Base-by-base conservation (phyloP, 2,329 filamentous ascomycete species). In the Nothomitra cinnamomea region DNA sequence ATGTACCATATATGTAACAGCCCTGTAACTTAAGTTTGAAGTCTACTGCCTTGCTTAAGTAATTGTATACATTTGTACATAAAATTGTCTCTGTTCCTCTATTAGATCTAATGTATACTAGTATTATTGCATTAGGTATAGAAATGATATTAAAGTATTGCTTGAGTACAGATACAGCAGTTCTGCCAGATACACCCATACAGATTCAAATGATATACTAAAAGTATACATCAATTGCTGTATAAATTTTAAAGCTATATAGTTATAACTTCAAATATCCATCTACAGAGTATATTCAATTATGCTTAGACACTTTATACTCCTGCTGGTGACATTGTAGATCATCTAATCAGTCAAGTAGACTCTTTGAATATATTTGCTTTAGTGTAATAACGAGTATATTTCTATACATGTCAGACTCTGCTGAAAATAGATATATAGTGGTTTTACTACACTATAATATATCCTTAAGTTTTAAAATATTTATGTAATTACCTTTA, bases 201-300 rank as follows among this genome's bases (percentile, higher is more conserved):
- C 17, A 57, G 6, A 59, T 52, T 59, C 55, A 61, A 3, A 58
- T 55, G 13, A 62, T 58, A 49, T 60, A 61, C 25, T 53, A 48
- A 12, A 55, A 60, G 43, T 60, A 61, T 0, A 52, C 45, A 57
- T 61, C 57, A 43, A 61, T 60, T 19, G 55, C 56, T 1, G 54
- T 56, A 58, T 61, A 60, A 15, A 62, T 59, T n/a, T 61, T 54
- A 51, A 62, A 57, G 4, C 28, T 32, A 32, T 32, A 32, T 5
- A 32, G 10, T 32, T 4, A 32, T 5, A 32, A 10, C 28, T 62
- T 62, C 3, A 56, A 47, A 45, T 61, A 58, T 2, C 55, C 54
- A 56, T 62, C 53, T 50, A 62, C 48, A 35, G 53, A 60, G 56
- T 56, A 61, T 15, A 59, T 55, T 38, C 56, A 55, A 56, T 61